Evolutionary conservation across 2,329 filamentous ascomycete species (phyloP).

Genomic region (Trichoderma harzianum): DNA sequence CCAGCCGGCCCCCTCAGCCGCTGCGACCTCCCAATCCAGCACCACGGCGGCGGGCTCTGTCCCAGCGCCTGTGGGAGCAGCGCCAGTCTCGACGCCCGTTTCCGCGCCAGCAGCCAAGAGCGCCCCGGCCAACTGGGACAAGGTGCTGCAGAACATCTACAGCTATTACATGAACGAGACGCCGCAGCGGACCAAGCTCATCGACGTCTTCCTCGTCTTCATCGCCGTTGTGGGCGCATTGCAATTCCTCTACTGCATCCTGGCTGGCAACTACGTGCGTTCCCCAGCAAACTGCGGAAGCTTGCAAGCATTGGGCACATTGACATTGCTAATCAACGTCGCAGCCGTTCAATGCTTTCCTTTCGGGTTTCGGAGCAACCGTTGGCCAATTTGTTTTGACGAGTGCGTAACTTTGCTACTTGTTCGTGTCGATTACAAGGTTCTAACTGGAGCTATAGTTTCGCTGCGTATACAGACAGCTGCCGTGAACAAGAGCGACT

Average conservation of each 20-base stretch:
- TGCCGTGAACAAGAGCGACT: slow-evolving; percentile 73
- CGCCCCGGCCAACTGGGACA: slow-evolving; percentile 41
- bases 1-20: slow-evolving; percentile 33
- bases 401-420: slow-evolving; percentile 50
- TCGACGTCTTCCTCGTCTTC: slow-evolving; percentile 89
- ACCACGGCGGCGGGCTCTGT: slow-evolving; percentile 29
- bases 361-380: slow-evolving; percentile 89
- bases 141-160: slow-evolving; percentile 69
- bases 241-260: slow-evolving; percentile 88
- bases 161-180: slow-evolving; percentile 76
- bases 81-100: slow-evolving; percentile 15
- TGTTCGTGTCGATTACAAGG: background rate
- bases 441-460: slow-evolving; percentile 39
- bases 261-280: slow-evolving; percentile 92
- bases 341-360: slow-evolving; percentile 97
- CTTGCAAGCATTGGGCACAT: background rate
- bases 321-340: background rate
- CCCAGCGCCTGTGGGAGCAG: slow-evolving; percentile 17
- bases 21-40: slow-evolving; percentile 31
- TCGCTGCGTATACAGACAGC: slow-evolving; percentile 90
- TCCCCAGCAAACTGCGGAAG: background rate
- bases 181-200: slow-evolving; percentile 84
- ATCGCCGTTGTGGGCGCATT: slow-evolving; percentile 79
- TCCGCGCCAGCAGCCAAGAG: background rate
- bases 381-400: slow-evolving; percentile 98